Percentiles rank a stretch among this genome's conserved stretches.
Evolutionary conservation across 495 filamentous ascomycete genomes (phyloP).

Genomic region (Astrothelium subdiscretum): DNA sequence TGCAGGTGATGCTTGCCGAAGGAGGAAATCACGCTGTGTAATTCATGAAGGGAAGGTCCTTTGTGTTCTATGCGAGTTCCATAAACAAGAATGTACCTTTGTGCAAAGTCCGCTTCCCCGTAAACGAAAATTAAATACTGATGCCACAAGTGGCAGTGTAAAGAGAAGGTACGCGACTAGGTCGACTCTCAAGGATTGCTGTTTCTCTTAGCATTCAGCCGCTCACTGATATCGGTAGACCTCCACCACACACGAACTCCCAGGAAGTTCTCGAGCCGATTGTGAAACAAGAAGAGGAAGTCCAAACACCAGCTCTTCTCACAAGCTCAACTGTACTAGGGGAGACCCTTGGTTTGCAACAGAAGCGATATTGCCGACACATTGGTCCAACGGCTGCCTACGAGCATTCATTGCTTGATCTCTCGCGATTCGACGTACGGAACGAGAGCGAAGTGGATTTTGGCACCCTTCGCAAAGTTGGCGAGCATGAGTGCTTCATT

Average conservation of each 20-base stretch:
- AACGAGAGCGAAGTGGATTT: slow-evolving; percentile 58
- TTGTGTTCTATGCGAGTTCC: slow-evolving; percentile 42
- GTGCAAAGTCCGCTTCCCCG: slow-evolving; percentile 37
- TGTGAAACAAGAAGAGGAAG: not conserved
- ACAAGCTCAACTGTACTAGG: slow-evolving; percentile 13
- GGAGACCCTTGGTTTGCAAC: slow-evolving; percentile 30
- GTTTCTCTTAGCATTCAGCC: not conserved
- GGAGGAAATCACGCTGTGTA: slow-evolving; percentile 79
- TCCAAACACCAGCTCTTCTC: not conserved
- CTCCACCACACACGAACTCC: not conserved
- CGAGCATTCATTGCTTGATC: slow-evolving; percentile 59
- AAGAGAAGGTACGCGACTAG: slow-evolving; percentile 21
- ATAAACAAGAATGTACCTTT: slow-evolving; percentile 38
- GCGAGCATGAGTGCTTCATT: slow-evolving; percentile 72
- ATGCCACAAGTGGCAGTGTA: not conserved
- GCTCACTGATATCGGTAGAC: not conserved
- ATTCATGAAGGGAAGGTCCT: slow-evolving; percentile 79
- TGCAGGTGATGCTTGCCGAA: slow-evolving; percentile 65
- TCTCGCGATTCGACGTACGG: slow-evolving; percentile 57
- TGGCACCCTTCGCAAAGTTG: slow-evolving; percentile 66
- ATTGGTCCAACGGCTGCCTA: slow-evolving; percentile 50
- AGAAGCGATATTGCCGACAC: slow-evolving; percentile 29
- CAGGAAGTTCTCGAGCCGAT: not conserved
- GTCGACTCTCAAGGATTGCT: not conserved
- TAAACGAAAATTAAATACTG: slow-evolving; percentile 35